Evolutionary conservation across 139 green algal species (phyloP), one percentile per base, ranked within the genome.

Genomic region (Micractinium conductrix): DNA sequence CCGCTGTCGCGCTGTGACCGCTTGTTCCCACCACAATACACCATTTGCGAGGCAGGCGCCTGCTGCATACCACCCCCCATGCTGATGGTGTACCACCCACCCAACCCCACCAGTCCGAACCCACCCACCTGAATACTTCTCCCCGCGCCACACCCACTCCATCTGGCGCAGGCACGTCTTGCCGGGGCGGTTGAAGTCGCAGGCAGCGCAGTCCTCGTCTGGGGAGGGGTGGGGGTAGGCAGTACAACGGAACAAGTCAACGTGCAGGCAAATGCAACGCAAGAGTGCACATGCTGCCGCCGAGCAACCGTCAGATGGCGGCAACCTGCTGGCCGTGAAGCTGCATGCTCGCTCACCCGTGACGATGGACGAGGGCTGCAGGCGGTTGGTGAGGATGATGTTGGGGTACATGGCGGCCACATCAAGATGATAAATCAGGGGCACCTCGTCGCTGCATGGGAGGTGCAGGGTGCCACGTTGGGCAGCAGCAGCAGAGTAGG

Each of bases 401-500:
- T 99, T 99, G 85, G 97, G 97, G 91, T 99, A 99, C 97, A 99
- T 99, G 75, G 97, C 97, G 0, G 97, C 96, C 48, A 99, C 97
- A 85, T 99, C 97, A 78, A 99, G 91, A 86, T 99, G 97, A 87
- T 99, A 99, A 81, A 99, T 98, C 50, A 99, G 87, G 1, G 97
- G 97, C 22, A 79, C 75, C 87, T 98, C 97, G 76, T 97, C 93
- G 28, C 95, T 81, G 75, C 50, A 30, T 21, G 21, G 4, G 33
- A 24, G 5, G 43, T 69, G 42, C 40, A 58, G 38, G 16, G 26
- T 21, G 38, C 19, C 12, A 53, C 17, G 4, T 38, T 37, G 3
- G 30, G 30, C 67, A 74, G n/a, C n/a, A n/a, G n/a, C 14, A 17
- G 67, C 67, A 24, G 12, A 58, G 48, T 58, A 10, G 16, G 48